These are phyloP conservation scores for Phytophthora europaea DNA, from an alignment of 352 stramenopile species.

Conservation along the genomic window DNA sequence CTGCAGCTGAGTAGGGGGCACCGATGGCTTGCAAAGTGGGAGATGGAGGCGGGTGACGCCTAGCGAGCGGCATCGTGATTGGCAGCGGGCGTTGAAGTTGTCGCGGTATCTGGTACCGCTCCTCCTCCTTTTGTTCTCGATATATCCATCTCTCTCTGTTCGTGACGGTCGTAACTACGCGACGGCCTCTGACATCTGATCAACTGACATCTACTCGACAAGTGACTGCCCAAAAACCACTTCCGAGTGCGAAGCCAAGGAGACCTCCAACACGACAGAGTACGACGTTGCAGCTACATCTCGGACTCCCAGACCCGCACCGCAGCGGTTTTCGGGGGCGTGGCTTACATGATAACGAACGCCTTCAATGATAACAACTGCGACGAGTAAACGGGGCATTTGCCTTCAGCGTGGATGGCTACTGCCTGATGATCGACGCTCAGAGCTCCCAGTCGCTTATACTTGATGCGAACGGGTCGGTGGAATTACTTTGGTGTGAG, in stretches of 20 bases:
- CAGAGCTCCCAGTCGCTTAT: not conserved
- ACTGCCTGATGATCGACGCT: not conserved
- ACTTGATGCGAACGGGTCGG: not conserved
- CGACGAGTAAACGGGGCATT: not conserved
- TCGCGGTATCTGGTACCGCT: not conserved
- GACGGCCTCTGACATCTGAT: not conserved
- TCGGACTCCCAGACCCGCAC: not conserved
- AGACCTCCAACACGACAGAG: not conserved
- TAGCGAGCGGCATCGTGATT: not conserved
- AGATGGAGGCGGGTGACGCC: constrained; percentile 9
- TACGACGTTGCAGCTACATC: constrained; percentile 2
- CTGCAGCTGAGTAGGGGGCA: not conserved
- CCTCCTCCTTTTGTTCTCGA: constrained; percentile 29
- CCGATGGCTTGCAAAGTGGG: constrained; percentile 8
- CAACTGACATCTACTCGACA: not conserved
- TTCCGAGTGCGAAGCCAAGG: not conserved
- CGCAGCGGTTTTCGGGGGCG: not conserved
- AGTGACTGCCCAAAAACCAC: constrained; percentile 1
- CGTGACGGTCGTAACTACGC: not conserved
- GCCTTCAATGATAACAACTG: constrained; percentile 1
- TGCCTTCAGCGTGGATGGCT: not conserved
- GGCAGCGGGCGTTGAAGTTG: constrained; percentile 4
- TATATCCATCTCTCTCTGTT: constrained; percentile 16
- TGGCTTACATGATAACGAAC: not conserved
- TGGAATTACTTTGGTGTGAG: not conserved